Conservation (phyloP, 2,329 filamentous ascomycete species). For the Chaetomium olivaceum region DNA sequence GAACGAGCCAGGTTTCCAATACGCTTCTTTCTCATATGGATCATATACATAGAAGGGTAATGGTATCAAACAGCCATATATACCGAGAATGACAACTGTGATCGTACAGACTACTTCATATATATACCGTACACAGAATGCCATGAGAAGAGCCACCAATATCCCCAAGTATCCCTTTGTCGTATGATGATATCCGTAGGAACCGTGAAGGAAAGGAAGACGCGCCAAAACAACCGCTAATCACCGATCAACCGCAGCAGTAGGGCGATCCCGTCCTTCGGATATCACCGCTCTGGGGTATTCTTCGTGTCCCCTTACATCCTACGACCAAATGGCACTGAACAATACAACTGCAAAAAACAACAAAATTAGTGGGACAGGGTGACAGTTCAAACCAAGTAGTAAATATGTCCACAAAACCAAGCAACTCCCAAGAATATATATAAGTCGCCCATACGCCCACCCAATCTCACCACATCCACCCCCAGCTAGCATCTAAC, state of each 20-base stretch:
- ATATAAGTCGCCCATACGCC: not conserved
- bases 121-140: not conserved
- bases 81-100: too few species aligned
- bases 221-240: too few species aligned
- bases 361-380: not conserved
- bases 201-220: too few species aligned
- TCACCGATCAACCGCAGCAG: too few species aligned
- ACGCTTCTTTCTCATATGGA: not conserved
- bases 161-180: not conserved
- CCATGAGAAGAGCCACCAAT: not conserved
- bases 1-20: not conserved
- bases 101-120: too few species aligned
- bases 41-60: not conserved
- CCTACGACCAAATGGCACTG: not conserved
- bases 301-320: not conserved
- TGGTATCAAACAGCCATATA: not conserved
- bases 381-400: not conserved
- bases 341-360: not conserved
- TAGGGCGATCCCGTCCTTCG: too few species aligned
- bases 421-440: not conserved
- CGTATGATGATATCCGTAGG: not conserved
- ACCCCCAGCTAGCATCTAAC: not conserved
- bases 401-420: not conserved
- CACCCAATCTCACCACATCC: not conserved
- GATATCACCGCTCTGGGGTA: too few species aligned